These are phyloP conservation scores for Kwoniella mangroviensis DNA, from an alignment of 768 basidiomycete species.

Conservation along the genomic window DNA sequence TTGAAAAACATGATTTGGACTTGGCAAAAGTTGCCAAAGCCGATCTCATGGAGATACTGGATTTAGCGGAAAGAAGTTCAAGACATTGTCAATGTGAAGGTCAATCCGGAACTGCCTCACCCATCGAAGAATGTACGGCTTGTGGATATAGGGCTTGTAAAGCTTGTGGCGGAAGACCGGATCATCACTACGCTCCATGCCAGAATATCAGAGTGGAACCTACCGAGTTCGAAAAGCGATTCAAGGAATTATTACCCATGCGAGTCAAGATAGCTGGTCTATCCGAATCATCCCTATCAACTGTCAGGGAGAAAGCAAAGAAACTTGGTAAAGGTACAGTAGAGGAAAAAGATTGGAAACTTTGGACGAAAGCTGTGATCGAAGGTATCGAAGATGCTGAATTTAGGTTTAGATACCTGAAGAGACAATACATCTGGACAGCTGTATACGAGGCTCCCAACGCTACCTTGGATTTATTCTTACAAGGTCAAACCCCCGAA, in stretches of 20 bases:
- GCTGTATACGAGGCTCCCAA: constrained; percentile 74
- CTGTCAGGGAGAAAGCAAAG: constrained; percentile 53
- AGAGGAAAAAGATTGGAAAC: constrained; percentile 65
- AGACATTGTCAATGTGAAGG: constrained; percentile 92
- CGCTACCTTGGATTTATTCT: constrained; percentile 73
- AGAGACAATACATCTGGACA: constrained; percentile 86
- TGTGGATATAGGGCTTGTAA: constrained; percentile 80
- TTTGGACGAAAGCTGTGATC: constrained; percentile 63
- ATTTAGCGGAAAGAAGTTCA: constrained; percentile 69
- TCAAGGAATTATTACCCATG: constrained; percentile 87
- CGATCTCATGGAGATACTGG: constrained; percentile 66
- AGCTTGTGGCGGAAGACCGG: constrained; percentile 86
- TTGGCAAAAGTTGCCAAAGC: constrained; percentile 63
- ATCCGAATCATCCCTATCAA: constrained; percentile 63
- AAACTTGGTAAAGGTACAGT: constrained; percentile 39
- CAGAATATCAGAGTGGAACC: constrained; percentile 71
- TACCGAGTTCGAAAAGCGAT: constrained; percentile 70
- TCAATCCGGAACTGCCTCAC: constrained; percentile 72
- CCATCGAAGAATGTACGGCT: constrained; percentile 71
- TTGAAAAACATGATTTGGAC: constrained; percentile 70
- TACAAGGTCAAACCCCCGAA: constrained; percentile 77
- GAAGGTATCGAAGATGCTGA: constrained; percentile 56
- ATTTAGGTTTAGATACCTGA: constrained; percentile 80
- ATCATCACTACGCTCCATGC: constrained; percentile 70
- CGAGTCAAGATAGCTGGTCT: constrained; percentile 66